These are phyloP conservation scores for Begonia loranthoides DNA, from an alignment of 306 rosid genomes.

Conservation along the genomic window DNA sequence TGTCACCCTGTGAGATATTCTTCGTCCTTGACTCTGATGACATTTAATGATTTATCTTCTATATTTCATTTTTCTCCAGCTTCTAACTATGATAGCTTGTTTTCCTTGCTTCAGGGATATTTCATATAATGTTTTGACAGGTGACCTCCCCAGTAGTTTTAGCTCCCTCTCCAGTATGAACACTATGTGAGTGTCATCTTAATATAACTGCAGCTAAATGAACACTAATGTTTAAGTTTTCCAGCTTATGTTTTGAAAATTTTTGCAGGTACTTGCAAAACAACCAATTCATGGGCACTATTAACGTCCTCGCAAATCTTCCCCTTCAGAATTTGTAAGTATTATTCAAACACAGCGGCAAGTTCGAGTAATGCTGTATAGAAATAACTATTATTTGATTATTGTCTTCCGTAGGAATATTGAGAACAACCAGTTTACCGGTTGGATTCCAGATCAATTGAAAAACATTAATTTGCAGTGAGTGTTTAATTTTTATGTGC, in stretches of 20 bases:
- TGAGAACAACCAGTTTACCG: constrained; percentile 64
- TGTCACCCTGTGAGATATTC: constrained; percentile 47
- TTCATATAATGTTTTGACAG: constrained; percentile 64
- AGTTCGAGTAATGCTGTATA: too few species aligned
- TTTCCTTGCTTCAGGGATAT: constrained; percentile 31
- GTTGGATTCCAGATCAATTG: constrained; percentile 80
- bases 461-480: constrained; percentile 37
- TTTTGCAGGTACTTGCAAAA: constrained; percentile 60
- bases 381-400: not conserved
- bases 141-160: constrained; percentile 69
- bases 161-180: constrained; percentile 63
- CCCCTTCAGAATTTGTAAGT: constrained; percentile 71
- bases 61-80: not conserved
- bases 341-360: not conserved
- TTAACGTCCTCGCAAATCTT: constrained; percentile 68
- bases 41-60: constrained; percentile 6
- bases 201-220: not conserved
- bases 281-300: constrained; percentile 80
- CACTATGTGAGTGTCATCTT: constrained; percentile 41
- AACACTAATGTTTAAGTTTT: not conserved
- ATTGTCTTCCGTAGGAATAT: constrained; percentile 41
- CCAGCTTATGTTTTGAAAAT: constrained; percentile 5
- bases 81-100: not conserved
- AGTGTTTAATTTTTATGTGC: not conserved
- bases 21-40: constrained; percentile 5